Base-by-base conservation (phyloP, 1,139 yeast species). In the Kluyveromyces sp. region DNA sequence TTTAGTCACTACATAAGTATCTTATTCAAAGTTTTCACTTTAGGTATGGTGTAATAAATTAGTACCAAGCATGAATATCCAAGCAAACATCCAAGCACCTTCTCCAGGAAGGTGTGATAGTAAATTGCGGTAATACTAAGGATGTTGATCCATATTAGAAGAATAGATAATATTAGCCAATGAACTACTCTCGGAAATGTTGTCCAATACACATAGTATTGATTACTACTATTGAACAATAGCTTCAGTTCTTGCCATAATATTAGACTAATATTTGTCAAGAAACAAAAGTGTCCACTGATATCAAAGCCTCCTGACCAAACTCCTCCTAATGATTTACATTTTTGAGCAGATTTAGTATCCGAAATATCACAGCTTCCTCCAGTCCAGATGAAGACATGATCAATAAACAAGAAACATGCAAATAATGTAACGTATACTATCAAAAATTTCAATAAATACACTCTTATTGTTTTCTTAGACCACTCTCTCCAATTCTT, bases 271-370 rank as follows among this genome's bases (percentile, higher is more conserved):
- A 75, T 65, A n/a, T 78, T 73, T 1, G 73, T 62, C 3, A 80
- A 54, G 41, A 80, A 71, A 54, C 77, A 76, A 49, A 73, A 75
- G 59, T 82, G 89, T 0, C 89, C 87, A 29, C 86, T 79, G 1
- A 75, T 62, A 58, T 81, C 87, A 52, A 78, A 78, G 3, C 83
- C 83, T 35, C 77, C 74, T 4, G 59, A 60, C 83, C 86, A 81
- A 28, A 48, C 48, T 1, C 73, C 73, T 25, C 66, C 64, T 27
- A 48, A 43, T 15, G 39, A 33, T 32, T 55, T 52, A 46, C 66
- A 64, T 4, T 34, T 39, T 39, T 55, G 60, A 2, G 66, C 60
- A 37, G 60, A 58, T 10, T 47, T 49, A 3, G 57, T 55, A 4
- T 43, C 48, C 7, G 50, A 47, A 26, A 54, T 48, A 3, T 48